Base-by-base conservation (phyloP, 2,329 filamentous ascomycete genomes). In the Dactylonectria estremocensis region DNA sequence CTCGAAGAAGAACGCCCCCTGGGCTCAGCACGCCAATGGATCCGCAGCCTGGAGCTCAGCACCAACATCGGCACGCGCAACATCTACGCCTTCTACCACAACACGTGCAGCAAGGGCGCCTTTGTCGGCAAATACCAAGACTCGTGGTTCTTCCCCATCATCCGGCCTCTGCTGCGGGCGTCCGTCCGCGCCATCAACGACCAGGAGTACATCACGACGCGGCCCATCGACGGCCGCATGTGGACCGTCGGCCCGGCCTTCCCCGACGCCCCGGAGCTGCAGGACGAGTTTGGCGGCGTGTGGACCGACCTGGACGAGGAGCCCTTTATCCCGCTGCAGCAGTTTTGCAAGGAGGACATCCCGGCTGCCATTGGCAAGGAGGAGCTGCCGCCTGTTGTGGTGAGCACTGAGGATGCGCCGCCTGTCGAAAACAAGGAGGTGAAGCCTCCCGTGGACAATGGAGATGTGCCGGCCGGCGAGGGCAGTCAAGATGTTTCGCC, bases 41-140 rank as follows among this genome's bases (percentile, higher is more conserved):
- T 76, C 1, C 62, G 45, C 2, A 63, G 28, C 33, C 60, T 76
- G 7, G 55, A 11, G 11, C 64, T 77, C 1, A 61, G 63, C 7
- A 77, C 73, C 18, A 77, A 77, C 45, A 68, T 74, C 18, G 71
- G 62, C 2, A 76, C 74, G 5, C 60, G 64, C 22, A 45, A 72
- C 13, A 72, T 77, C 31, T 77, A 63, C 20, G 71, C 62, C 16
- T 70, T 77, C 24, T 74, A 77, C 56, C 73, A 77, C 65, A 74
- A 72, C 58, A 75, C 73, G 1, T 77, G 73, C 50, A 55, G 49
- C 64, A 78, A 78, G 59, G 50, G 60, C 2, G 31, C 50, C 9
- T 76, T 78, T n/a, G 40, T 75, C 31, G 54, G 70, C n/a, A 63
- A 69, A 1, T 75, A 72, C 45, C 65, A 64, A 37, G 49, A 61